A percentile compares a stretch with the other conserved stretches of the same genome.
phyloP scores from a whole-genome alignment of 768 basidiomycete species.

The Kondoa malvinella region DNA sequence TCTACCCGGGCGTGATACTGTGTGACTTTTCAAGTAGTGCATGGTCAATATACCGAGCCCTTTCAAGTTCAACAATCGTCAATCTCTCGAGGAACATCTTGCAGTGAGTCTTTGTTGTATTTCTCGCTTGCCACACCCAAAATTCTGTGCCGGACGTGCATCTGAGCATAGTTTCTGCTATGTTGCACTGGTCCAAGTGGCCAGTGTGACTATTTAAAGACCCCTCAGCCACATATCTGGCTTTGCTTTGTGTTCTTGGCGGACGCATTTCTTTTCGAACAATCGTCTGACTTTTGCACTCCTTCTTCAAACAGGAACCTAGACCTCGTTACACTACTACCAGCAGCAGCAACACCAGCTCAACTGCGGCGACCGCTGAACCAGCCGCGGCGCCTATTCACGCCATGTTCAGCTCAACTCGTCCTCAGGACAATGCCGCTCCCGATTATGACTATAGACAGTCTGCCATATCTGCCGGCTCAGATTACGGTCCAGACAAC shows the following conservation, averaged over 20 bases:
- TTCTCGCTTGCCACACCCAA: too few species aligned
- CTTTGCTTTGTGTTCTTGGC: too few species aligned
- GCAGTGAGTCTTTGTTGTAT: background rate
- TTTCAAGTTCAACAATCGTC: background rate
- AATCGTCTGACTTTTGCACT: constrained; percentile 1
- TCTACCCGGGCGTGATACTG: too few species aligned
- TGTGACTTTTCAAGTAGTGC: background rate
- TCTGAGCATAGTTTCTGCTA: too few species aligned
- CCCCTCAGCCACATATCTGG: too few species aligned
- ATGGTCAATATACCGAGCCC: background rate
- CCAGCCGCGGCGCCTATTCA: constrained; percentile 22
- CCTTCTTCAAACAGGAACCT: background rate
- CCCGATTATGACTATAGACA: constrained; percentile 2
- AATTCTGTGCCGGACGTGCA: too few species aligned
- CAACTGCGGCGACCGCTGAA: constrained; percentile 34
- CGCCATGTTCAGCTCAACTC: constrained; percentile 7
- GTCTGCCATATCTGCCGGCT: background rate
- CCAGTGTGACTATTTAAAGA: too few species aligned
- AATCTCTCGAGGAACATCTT: background rate
- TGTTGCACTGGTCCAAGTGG: too few species aligned
- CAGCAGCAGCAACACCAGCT: background rate
- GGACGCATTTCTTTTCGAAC: too few species aligned
- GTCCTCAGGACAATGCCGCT: background rate
- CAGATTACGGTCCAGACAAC: background rate
- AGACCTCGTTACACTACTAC: background rate